Evolutionary conservation across 1,284 basidiomycete species (phyloP).

Genomic region (Cutaneotrichosporon arboriforme): DNA sequence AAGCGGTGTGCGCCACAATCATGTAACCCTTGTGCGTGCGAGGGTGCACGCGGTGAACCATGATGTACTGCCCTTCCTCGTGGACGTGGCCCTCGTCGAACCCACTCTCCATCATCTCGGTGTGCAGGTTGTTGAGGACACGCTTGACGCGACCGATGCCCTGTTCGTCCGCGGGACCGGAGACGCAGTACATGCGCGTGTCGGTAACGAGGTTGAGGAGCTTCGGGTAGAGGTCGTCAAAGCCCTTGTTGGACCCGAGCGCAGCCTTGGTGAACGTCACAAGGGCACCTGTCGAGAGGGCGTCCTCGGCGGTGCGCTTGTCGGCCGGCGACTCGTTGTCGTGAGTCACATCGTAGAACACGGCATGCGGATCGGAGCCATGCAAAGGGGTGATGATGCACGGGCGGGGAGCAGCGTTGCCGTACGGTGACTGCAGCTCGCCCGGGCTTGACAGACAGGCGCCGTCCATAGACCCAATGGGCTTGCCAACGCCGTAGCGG

Average conservation of each 20-base stretch:
- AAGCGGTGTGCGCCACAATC: slow-evolving; percentile 83
- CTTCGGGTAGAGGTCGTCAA: slow-evolving; percentile 93
- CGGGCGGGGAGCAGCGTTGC: slow-evolving; percentile 66
- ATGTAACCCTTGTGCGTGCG: slow-evolving; percentile 85
- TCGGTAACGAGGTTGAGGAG: slow-evolving; percentile 79
- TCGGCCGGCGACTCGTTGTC: slow-evolving; percentile 86
- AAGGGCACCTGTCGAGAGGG: slow-evolving; percentile 82
- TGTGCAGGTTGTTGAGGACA: slow-evolving; percentile 74
- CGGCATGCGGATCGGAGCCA: slow-evolving; percentile 80
- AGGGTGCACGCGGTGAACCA: slow-evolving; percentile 83
- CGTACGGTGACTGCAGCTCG: slow-evolving; percentile 65
- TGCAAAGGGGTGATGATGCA: slow-evolving; percentile 71
- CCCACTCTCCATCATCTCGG: slow-evolving; percentile 77
- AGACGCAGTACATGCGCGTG: slow-evolving; percentile 66
- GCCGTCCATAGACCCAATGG: slow-evolving; percentile 77
- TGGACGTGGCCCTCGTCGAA: slow-evolving; percentile 89
- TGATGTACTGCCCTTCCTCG: slow-evolving; percentile 91
- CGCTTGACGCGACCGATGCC: slow-evolving; percentile 73
- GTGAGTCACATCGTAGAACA: slow-evolving; percentile 90
- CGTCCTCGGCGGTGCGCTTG: slow-evolving; percentile 87
- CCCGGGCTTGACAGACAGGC: slow-evolving; percentile 71
- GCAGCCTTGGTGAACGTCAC: slow-evolving; percentile 80
- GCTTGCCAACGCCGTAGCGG: slow-evolving; percentile 76
- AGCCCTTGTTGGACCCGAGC: slow-evolving; percentile 87
- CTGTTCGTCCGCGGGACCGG: slow-evolving; percentile 50